Conservation (phyloP, 208 protist genomes). For the Trypanosoma mega region DNA sequence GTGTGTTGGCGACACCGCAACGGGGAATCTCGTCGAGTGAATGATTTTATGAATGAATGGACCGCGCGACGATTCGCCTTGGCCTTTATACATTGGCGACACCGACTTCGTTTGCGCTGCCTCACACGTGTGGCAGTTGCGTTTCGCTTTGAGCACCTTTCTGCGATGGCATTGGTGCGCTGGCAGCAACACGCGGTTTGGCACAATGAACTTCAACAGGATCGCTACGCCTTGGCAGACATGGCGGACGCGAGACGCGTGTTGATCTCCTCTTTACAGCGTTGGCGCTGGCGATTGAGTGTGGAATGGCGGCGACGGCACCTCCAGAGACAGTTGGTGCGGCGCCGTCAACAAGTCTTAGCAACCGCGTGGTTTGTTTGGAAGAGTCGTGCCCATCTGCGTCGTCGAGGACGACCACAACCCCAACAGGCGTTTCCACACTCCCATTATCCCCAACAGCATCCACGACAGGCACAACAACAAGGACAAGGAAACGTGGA, state of each 20-base stretch:
- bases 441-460: too few species aligned
- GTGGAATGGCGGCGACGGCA: too few species aligned
- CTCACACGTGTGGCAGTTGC: background rate
- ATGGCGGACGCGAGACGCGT: slow-evolving; percentile 2
- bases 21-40: background rate
- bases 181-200: background rate
- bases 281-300: slow-evolving; percentile 18
- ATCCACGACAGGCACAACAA: too few species aligned
- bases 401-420: too few species aligned
- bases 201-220: background rate
- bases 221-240: slow-evolving; percentile 1
- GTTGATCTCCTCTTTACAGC: background rate
- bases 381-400: slow-evolving; percentile 13
- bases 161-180: background rate
- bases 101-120: background rate
- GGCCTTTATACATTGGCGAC: background rate
- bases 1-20: background rate
- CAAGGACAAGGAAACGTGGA: background rate
- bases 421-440: too few species aligned
- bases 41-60: background rate
- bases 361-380: slow-evolving; percentile 19
- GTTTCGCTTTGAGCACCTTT: background rate
- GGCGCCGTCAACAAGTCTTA: slow-evolving; percentile 3
- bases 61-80: background rate
- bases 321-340: background rate